Conservation (phyloP, 2,329 filamentous ascomycete genomes). For the Aspergillus chevalieri region DNA sequence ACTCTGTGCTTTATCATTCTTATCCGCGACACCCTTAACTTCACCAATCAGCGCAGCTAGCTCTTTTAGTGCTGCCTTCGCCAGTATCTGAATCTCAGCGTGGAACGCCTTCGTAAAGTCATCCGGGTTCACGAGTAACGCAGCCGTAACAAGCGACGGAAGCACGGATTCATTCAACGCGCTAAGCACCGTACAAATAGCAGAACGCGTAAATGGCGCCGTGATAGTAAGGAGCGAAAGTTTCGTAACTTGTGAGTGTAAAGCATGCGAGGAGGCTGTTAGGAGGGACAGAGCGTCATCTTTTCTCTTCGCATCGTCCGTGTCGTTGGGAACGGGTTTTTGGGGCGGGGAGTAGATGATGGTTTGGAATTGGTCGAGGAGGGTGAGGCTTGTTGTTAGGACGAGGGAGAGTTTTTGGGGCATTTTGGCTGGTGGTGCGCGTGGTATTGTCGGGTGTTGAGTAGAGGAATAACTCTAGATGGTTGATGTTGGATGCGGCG, state of each 20-base stretch:
- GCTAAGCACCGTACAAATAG: slow-evolving; percentile 62
- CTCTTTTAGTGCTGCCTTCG: slow-evolving; percentile 57
- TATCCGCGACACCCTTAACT: slow-evolving; percentile 47
- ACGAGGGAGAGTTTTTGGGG: slow-evolving; percentile 24
- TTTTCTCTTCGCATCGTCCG: slow-evolving; percentile 1
- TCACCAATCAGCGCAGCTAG: slow-evolving; percentile 55
- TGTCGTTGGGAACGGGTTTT: slow-evolving; percentile 5
- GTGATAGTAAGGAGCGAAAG: slow-evolving; percentile 81
- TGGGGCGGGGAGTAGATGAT: slow-evolving; percentile 25
- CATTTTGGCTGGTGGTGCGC: slow-evolving; percentile 17
- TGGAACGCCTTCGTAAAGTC: slow-evolving; percentile 60
- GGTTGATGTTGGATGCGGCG: slow-evolving; percentile 1
- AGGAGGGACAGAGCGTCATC: slow-evolving; percentile 58
- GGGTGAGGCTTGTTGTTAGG: slow-evolving; percentile 29
- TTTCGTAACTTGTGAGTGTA: slow-evolving; percentile 80
- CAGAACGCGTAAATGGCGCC: slow-evolving; percentile 75
- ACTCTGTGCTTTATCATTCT: slow-evolving; percentile 38
- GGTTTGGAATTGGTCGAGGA: slow-evolving; percentile 35
- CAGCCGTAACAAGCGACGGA: slow-evolving; percentile 65
- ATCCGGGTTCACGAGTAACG: slow-evolving; percentile 57
- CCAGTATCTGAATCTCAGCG: slow-evolving; percentile 56
- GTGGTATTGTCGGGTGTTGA: not conserved
- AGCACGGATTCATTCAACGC: slow-evolving; percentile 69
- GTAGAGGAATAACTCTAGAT: not conserved
- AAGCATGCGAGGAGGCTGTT: slow-evolving; percentile 63